A percentile compares a stretch with the other conserved stretches of the same genome.
phyloP scores from a whole-genome alignment of 108 stramenopile species.

The Conticribra weissflogii region DNA sequence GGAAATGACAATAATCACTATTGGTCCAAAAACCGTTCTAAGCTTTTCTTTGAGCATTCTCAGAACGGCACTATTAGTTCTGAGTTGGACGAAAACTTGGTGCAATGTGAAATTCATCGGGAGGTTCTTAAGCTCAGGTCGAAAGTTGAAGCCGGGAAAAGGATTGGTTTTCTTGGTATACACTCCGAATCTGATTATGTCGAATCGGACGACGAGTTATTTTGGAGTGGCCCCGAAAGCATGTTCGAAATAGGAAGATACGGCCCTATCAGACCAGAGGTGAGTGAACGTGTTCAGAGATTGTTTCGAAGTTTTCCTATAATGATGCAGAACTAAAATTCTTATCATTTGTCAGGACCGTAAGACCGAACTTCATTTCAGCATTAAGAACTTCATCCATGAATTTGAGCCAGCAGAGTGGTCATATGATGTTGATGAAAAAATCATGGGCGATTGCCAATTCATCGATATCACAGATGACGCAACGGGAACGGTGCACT shows the following conservation, averaged over 20 bases:
- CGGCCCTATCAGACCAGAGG: slow-evolving; percentile 51
- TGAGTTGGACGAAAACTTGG: slow-evolving; percentile 25
- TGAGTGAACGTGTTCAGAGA: not conserved
- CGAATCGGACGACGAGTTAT: slow-evolving; percentile 7
- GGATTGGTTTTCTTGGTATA: slow-evolving; percentile 44
- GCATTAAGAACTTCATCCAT: slow-evolving; percentile 66
- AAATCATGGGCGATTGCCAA: slow-evolving; percentile 34
- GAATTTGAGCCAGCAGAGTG: slow-evolving; percentile 41
- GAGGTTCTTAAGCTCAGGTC: slow-evolving; percentile 24
- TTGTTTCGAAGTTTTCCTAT: not conserved
- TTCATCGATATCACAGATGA: slow-evolving; percentile 81
- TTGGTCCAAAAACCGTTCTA: slow-evolving; percentile 25
- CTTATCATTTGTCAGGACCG: slow-evolving; percentile 36
- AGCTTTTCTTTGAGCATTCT: not conserved
- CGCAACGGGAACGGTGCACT: slow-evolving; percentile 70
- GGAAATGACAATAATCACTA: slow-evolving; percentile 47
- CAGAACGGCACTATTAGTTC: not conserved
- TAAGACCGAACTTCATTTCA: slow-evolving; percentile 54
- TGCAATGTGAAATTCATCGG: slow-evolving; percentile 13
- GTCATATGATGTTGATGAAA: slow-evolving; percentile 37
- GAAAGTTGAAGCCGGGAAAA: slow-evolving; percentile 9
- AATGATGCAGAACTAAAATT: slow-evolving; percentile 3
- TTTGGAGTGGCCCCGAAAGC: slow-evolving; percentile 38
- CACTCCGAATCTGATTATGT: slow-evolving; percentile 39
- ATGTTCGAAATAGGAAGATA: slow-evolving; percentile 70